phyloP scores from a whole-genome alignment of 129 eudicot species.

The Pseudognaphalium luteoalbum region DNA sequence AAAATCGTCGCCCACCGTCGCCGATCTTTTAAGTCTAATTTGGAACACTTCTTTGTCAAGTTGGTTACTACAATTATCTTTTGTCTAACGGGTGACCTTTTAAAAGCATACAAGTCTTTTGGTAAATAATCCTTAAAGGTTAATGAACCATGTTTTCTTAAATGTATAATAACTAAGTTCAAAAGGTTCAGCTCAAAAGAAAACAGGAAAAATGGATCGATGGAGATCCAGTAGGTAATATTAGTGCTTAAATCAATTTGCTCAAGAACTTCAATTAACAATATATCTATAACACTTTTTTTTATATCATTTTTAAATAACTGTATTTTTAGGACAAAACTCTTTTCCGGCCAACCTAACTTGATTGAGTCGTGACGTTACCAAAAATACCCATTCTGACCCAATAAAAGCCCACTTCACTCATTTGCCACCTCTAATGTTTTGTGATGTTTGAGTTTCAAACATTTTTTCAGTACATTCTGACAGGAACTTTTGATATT shows the following conservation, averaged over 20 bases:
- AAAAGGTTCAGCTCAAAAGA: neutral
- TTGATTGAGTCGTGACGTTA: neutral
- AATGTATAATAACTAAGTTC: neutral
- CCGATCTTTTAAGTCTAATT: neutral
- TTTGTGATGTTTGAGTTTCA: constrained; percentile 16
- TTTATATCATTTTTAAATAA: too few species aligned
- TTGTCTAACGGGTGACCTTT: neutral
- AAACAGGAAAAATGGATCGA: neutral
- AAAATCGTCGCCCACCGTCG: neutral
- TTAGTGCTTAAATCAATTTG: neutral
- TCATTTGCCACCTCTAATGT: neutral
- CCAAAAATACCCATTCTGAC: neutral
- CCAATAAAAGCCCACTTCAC: neutral
- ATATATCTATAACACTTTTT: neutral
- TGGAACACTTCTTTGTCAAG: neutral
- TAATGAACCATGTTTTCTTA: neutral
- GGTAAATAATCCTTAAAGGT: neutral
- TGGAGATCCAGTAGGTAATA: neutral
- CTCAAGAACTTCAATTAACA: neutral
- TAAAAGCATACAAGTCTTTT: constrained; percentile 12
- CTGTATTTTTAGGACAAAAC: neutral
- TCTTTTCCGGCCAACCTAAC: neutral
- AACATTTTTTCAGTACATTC: constrained; percentile 1
- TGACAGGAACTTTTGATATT: constrained; percentile 29
- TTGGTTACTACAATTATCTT: constrained; percentile 6